Evolutionary conservation across 441 rosid genomes (phyloP).

Genomic region (Viola pubescens): DNA sequence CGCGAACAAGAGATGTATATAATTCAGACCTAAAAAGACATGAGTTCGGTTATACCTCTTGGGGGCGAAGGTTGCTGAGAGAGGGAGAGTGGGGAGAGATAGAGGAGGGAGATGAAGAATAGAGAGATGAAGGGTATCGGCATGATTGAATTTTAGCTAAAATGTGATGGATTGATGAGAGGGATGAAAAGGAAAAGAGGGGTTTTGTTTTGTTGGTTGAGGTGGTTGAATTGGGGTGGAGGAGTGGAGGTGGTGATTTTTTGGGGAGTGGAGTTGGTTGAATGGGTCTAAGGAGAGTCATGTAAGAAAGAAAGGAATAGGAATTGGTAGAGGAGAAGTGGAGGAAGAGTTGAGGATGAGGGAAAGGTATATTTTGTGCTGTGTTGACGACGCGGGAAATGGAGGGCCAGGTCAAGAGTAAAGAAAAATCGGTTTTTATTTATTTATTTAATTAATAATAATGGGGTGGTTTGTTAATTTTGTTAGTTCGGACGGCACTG

Average conservation of each 20-base stretch:
- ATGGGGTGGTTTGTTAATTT: not conserved
- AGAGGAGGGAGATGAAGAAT: slow-evolving; percentile 20
- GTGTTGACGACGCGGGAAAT: slow-evolving; percentile 36
- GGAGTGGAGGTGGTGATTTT: not conserved
- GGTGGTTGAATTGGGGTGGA: not conserved
- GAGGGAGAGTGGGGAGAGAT: slow-evolving; percentile 16
- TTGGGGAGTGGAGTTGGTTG: not conserved
- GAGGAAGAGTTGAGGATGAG: slow-evolving; percentile 19
- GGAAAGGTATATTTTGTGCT: slow-evolving; percentile 18
- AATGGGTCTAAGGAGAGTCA: slow-evolving; percentile 34
- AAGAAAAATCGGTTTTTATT: too few relatives aligned
- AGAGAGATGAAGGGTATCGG: slow-evolving; percentile 13
- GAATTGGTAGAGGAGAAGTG: slow-evolving; percentile 21
- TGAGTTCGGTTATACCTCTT: slow-evolving; percentile 8
- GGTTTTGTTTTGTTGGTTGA: not conserved
- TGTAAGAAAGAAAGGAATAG: slow-evolving; percentile 36
- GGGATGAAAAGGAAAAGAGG: slow-evolving; percentile 11
- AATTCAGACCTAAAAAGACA: not conserved
- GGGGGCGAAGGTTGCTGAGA: slow-evolving; percentile 11
- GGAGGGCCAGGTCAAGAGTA: slow-evolving; percentile 12
- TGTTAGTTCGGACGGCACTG: too few relatives aligned
- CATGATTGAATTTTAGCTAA: slow-evolving; percentile 5
- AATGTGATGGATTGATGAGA: not conserved
- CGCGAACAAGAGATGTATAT: too few relatives aligned
- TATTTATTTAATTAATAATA: too few relatives aligned